phyloP scores from a whole-genome alignment of 352 stramenopile species.

The Globisporangium parvum region DNA sequence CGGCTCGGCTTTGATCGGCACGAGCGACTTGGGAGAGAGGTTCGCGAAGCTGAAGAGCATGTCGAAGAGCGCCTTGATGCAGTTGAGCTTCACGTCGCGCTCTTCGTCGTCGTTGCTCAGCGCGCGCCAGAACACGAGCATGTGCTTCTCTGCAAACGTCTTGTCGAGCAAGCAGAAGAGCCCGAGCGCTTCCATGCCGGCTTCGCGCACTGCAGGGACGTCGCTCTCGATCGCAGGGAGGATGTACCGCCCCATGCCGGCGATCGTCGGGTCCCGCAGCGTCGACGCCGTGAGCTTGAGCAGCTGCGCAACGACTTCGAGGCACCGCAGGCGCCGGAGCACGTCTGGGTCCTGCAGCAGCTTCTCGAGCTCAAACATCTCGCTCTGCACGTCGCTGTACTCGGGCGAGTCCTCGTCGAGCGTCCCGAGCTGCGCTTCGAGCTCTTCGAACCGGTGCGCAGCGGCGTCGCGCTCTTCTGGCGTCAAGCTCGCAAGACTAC shows the following conservation, averaged over 20 bases:
- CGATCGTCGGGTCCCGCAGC: conserved; percentile 57
- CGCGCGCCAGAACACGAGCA: conserved; percentile 74
- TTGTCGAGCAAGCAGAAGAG: conserved; percentile 71
- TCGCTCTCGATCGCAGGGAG: conserved; percentile 74
- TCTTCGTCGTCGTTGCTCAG: conserved; percentile 79
- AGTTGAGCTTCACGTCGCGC: conserved; percentile 70
- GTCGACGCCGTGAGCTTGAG: conserved; percentile 67
- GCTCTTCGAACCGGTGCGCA: conserved; percentile 52
- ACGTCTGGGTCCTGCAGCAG: conserved; percentile 64
- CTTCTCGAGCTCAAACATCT: conserved; percentile 64
- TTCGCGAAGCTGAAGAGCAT: conserved; percentile 61
- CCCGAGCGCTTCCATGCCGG: conserved; percentile 66
- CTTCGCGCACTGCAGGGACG: conserved; percentile 60
- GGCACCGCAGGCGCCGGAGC: conserved; percentile 60
- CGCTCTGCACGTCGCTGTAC: conserved; percentile 49
- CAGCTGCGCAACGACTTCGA: conserved; percentile 70
- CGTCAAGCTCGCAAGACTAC: conserved; percentile 25
- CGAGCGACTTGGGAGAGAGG: conserved; percentile 44
- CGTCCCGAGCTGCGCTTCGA: conserved; percentile 52
- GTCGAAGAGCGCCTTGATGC: conserved; percentile 64
- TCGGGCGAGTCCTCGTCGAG: conserved; percentile 52
- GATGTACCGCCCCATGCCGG: conserved; percentile 67
- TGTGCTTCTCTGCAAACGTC: conserved; percentile 53
- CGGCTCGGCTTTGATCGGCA: conserved; percentile 24
- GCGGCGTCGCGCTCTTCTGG: conserved; percentile 49